Evolutionary conservation across 2,329 filamentous ascomycete genomes (phyloP).

Genomic region (Botrytis paeoniae): DNA sequence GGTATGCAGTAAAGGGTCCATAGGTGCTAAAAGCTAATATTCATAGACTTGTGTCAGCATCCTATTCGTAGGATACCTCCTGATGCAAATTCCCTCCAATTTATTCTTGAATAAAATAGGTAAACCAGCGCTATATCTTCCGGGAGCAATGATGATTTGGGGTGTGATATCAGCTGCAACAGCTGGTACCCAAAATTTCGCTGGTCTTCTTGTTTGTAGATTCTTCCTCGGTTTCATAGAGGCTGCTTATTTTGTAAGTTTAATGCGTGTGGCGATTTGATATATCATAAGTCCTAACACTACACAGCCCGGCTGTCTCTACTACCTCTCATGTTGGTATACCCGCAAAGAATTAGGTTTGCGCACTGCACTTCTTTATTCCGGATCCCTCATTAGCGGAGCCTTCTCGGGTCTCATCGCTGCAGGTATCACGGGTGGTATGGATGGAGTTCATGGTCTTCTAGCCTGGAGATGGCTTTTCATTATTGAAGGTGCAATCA

Average conservation of each 20-base stretch:
- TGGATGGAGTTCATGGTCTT: slow-evolving; percentile 56
- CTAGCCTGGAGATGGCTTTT: slow-evolving; percentile 66
- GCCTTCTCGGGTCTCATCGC: slow-evolving; percentile 67
- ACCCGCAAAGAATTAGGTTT: slow-evolving; percentile 65
- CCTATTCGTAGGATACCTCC: slow-evolving; percentile 41
- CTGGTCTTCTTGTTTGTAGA: slow-evolving; percentile 46
- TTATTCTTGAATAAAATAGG: slow-evolving; percentile 48
- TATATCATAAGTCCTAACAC: slow-evolving; percentile 12
- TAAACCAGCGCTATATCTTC: slow-evolving; percentile 50
- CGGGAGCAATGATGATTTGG: slow-evolving; percentile 48
- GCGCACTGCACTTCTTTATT: slow-evolving; percentile 64
- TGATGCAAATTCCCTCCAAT: slow-evolving; percentile 48
- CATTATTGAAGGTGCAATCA: slow-evolving; percentile 67
- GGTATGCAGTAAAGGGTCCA: slow-evolving; percentile 28
- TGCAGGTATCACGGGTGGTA: slow-evolving; percentile 62
- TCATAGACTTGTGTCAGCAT: slow-evolving; percentile 42
- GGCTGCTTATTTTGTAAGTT: slow-evolving; percentile 51
- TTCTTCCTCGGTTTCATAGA: slow-evolving; percentile 54
- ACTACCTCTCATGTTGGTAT: slow-evolving; percentile 66
- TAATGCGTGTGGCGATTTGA: too few relatives aligned
- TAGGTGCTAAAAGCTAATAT: neutral
- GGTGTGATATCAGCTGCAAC: slow-evolving; percentile 49
- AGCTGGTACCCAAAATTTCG: slow-evolving; percentile 46
- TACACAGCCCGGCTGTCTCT: slow-evolving; percentile 54
- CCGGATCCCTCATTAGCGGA: slow-evolving; percentile 65